These are phyloP conservation scores for Russula foetens DNA, from an alignment of 768 basidiomycete species.

Conservation along the genomic window DNA sequence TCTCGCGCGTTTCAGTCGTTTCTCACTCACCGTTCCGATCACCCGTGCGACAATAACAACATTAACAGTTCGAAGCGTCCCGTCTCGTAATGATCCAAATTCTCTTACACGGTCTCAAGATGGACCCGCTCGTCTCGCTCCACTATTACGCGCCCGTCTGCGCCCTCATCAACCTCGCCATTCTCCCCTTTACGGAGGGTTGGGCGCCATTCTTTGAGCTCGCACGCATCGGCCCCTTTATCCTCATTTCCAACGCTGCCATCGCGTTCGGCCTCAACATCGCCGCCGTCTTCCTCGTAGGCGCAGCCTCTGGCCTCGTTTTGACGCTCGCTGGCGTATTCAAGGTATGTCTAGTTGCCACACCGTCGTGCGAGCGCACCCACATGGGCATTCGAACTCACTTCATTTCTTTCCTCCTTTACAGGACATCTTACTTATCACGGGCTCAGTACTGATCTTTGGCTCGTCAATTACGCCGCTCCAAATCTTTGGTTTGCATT, in stretches of 20 bases:
- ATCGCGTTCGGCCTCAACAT: conserved; percentile 88
- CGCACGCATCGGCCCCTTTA: conserved; percentile 38
- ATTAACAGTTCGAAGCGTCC: conserved; percentile 86
- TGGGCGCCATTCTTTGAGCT: conserved; percentile 76
- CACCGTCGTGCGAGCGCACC: background rate
- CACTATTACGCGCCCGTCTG: conserved; percentile 98
- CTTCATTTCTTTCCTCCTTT: background rate
- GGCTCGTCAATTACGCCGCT: conserved; percentile 70
- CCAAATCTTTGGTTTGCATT: conserved; percentile 66
- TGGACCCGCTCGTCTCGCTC: conserved; percentile 93
- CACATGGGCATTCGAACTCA: background rate
- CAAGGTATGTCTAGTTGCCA: conserved; percentile 47
- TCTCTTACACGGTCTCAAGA: conserved; percentile 89
- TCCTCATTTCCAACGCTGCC: conserved; percentile 76
- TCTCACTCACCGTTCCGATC: background rate
- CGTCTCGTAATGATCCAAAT: conserved; percentile 96
- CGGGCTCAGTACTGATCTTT: conserved; percentile 83
- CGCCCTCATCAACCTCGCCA: conserved; percentile 75
- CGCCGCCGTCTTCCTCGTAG: conserved; percentile 90
- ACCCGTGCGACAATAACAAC: background rate
- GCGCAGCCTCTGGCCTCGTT: conserved; percentile 80
- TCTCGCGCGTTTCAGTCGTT: background rate
- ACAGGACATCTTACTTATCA: conserved; percentile 92
- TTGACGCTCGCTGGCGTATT: conserved; percentile 92
- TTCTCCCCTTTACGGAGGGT: conserved; percentile 91